Evolutionary conservation across 495 filamentous ascomycete species (phyloP).

Genomic region (Cercophora scortea): DNA sequence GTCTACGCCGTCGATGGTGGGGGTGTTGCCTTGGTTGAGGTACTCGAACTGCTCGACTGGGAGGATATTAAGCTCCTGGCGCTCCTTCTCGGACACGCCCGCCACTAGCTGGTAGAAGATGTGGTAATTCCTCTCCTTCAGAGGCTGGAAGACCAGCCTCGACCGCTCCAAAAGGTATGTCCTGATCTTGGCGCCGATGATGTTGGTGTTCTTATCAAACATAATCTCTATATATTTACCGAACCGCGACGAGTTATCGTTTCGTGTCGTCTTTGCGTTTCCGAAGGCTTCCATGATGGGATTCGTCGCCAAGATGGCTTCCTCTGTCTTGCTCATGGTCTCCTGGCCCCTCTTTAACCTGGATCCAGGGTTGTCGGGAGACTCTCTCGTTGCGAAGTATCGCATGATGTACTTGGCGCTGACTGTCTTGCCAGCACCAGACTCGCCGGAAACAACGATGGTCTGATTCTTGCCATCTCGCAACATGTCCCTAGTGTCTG

Average conservation of each 20-base stretch:
- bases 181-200: slow-evolving; percentile 94
- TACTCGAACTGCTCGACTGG: slow-evolving; percentile 90
- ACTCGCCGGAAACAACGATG: slow-evolving; percentile 97
- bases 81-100: slow-evolving; percentile 82
- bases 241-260: slow-evolving; percentile 98
- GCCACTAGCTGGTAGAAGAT: slow-evolving; percentile 98
- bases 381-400: slow-evolving; percentile 97
- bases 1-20: slow-evolving; percentile 89
- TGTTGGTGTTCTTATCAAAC: slow-evolving; percentile 92
- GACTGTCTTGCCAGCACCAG: slow-evolving; percentile 96
- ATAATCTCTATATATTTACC: slow-evolving; percentile 99
- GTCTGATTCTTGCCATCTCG: slow-evolving; percentile 95
- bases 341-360: slow-evolving; percentile 72
- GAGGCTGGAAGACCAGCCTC: slow-evolving; percentile 92
- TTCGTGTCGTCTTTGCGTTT: slow-evolving; percentile 97
- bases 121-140: slow-evolving; percentile 98
- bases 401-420: slow-evolving; percentile 99
- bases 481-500: slow-evolving; percentile 77
- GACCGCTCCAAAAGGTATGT: slow-evolving; percentile 95
- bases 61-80: slow-evolving; percentile 64
- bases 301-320: slow-evolving; percentile 96
- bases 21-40: slow-evolving; percentile 88
- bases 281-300: slow-evolving; percentile 99
- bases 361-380: slow-evolving; percentile 78
- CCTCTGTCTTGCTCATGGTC: slow-evolving; percentile 95